Evolutionary conservation across 2,329 filamentous ascomycete species (phyloP).

Genomic region (Phialocephala subalpina): DNA sequence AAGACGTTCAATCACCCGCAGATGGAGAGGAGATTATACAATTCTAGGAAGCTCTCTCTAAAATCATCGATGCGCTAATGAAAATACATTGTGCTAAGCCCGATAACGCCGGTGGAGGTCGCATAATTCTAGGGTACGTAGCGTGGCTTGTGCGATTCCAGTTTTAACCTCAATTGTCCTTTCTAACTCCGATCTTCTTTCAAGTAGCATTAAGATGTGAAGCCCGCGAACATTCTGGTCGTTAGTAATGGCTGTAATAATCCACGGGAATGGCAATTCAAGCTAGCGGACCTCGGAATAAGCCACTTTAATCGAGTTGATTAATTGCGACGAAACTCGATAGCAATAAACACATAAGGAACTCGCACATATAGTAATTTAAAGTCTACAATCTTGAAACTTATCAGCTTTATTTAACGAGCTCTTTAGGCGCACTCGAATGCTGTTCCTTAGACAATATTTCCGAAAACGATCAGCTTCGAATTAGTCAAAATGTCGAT

Average conservation of each 20-base stretch:
- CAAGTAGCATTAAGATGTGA: conserved; percentile 44
- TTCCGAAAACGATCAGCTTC: conserved; percentile 4
- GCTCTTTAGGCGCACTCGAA: conserved; percentile 44
- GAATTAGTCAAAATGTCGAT: conserved; percentile 35
- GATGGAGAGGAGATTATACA: conserved; percentile 40
- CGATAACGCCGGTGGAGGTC: background rate
- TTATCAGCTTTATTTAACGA: conserved; percentile 12
- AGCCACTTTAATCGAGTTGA: conserved; percentile 21
- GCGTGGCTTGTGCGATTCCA: conserved; percentile 20
- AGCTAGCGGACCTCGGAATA: conserved; percentile 43
- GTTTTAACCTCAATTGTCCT: background rate
- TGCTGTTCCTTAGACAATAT: conserved; percentile 30
- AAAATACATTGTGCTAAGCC: conserved; percentile 31
- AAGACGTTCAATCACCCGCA: conserved; percentile 35
- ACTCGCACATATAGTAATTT: conserved; percentile 31
- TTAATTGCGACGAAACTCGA: background rate
- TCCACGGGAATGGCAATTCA: conserved; percentile 39
- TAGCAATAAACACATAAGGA: conserved; percentile 17
- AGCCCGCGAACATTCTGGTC: conserved; percentile 44
- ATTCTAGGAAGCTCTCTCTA: conserved; percentile 44
- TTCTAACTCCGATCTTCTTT: background rate
- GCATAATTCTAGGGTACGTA: conserved; percentile 29
- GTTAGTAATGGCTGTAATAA: conserved; percentile 31
- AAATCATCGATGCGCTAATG: conserved; percentile 40
- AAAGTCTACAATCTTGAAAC: background rate